These are phyloP conservation scores for Sporothrix globosa DNA, from an alignment of 2,329 filamentous ascomycete genomes.

Conservation along the genomic window DNA sequence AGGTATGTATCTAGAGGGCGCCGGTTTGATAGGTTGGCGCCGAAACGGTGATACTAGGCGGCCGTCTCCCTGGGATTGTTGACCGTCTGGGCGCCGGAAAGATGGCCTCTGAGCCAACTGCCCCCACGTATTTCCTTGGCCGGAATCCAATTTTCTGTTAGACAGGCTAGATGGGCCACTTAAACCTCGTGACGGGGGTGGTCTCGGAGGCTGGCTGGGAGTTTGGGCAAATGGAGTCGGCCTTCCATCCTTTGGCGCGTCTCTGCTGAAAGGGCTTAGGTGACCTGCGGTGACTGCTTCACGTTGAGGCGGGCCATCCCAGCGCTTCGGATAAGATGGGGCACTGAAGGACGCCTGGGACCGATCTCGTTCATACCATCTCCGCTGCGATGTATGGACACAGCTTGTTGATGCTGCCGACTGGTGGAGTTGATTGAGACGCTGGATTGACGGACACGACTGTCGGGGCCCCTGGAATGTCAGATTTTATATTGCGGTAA, in stretches of 20 bases:
- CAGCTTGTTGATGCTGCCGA: not conserved
- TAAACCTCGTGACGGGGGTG: not conserved
- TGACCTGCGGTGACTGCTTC: not conserved
- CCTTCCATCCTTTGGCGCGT: not conserved
- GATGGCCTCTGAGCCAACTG: conserved; percentile 10
- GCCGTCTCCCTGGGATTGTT: not conserved
- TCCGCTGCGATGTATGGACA: not conserved
- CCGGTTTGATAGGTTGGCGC: not conserved
- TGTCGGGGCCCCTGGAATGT: conserved; percentile 25
- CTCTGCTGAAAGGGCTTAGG: not conserved
- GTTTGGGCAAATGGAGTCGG: not conserved
- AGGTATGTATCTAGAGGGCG: not conserved
- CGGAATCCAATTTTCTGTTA: not conserved
- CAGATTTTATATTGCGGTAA: not conserved
- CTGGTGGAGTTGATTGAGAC: not conserved
- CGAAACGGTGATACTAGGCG: not conserved
- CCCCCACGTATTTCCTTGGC: conserved; percentile 24
- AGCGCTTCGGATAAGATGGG: not conserved
- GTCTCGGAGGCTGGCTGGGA: not conserved
- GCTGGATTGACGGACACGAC: conserved; percentile 16
- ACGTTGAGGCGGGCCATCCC: not conserved
- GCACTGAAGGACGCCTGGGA: not conserved
- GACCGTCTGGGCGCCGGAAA: not conserved
- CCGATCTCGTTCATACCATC: conserved; percentile 28
- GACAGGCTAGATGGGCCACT: too few species aligned